Evolutionary conservation across 371 early-diverging fungal genomes (phyloP), one percentile per base, ranked within the genome.

Genomic region (Zancudomyces culisetae): DNA sequence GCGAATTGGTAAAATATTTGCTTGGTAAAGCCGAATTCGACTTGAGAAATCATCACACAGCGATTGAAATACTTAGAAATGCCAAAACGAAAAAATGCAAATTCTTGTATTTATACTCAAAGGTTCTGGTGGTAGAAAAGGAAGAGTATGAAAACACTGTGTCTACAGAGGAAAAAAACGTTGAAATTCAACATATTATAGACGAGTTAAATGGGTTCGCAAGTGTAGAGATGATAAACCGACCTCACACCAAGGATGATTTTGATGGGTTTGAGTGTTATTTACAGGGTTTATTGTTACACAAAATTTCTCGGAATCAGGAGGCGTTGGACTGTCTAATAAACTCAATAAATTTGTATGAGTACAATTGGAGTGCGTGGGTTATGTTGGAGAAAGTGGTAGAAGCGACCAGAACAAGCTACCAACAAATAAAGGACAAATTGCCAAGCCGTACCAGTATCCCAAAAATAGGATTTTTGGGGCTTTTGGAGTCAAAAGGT

Each of bases 301-400:
- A 53, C 24, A 43, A 48, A 19, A 52, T 57, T 15, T 54, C 58
- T 15, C 59, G 64, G 28, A 60, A 66, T 40, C 54, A 53, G 19
- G 58, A 68, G 46, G 88, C 90, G 0, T 61, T 68, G n/a, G 60
- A 61, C 3, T 63, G 72, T 3, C 64, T 88, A 18, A 26, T 84
- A 12, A 60, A 74, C 51, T 83, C 91, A 3, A 62, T 90, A 1
- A 61, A 60, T 24, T 57, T 57, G 52, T 89, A 79, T 58, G 81
- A 79, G 26, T 87, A 70, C 64, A 88, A 89, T 60, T 90, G 91
- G 90, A 80, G 81, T 29, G 87, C 89, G n/a, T 92, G 93, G 93
- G 62, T 75, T 53, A 85, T 83, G 46, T 64, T 90, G 0, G 76
- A 69, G 4, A 45, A 68, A 3, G 70, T 79, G 35, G 55, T 85